A percentile compares a stretch with the other conserved stretches of the same genome.
Evolutionary conservation across 2,329 filamentous ascomycete genomes (phyloP).

Genomic region (Trichoderma sp.): DNA sequence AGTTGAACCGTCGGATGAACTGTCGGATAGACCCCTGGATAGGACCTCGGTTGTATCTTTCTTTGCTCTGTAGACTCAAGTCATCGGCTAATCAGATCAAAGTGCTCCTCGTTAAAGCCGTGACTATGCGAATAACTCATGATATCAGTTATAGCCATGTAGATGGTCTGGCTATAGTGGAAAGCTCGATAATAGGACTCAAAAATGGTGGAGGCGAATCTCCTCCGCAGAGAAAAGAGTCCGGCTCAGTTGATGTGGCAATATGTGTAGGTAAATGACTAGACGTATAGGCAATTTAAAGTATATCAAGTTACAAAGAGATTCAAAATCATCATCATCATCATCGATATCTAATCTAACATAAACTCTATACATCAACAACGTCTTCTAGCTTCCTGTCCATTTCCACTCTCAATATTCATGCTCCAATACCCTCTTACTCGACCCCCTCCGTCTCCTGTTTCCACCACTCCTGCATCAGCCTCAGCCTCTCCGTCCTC

Average conservation of each 20-base stretch:
- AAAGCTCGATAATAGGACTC: not conserved
- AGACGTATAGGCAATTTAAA: not conserved
- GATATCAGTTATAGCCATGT: not conserved
- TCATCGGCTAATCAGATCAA: not conserved
- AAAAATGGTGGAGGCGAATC: not conserved
- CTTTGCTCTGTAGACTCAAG: not conserved
- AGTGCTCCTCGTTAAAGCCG: not conserved
- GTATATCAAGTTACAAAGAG: not conserved
- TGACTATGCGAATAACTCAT: not conserved
- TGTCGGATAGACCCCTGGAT: not conserved
- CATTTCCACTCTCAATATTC: no score
- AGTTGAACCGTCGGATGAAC: not conserved
- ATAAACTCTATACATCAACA: not conserved
- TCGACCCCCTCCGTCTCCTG: constrained; percentile 44
- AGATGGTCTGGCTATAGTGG: not conserved
- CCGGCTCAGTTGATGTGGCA: not conserved
- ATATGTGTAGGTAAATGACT: not conserved
- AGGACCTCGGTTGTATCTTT: not conserved
- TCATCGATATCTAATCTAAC: not conserved
- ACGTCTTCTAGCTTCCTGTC: not conserved
- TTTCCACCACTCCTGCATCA: constrained; percentile 58
- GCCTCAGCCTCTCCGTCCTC: constrained; percentile 51
- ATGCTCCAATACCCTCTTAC: not conserved
- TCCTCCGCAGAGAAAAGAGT: not conserved
- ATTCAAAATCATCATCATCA: not conserved